A percentile compares a stretch with the other conserved stretches of the same genome.
Evolutionary conservation across 805 yeast genomes (phyloP).

Genomic region (Nakazawaea molendinolei): DNA sequence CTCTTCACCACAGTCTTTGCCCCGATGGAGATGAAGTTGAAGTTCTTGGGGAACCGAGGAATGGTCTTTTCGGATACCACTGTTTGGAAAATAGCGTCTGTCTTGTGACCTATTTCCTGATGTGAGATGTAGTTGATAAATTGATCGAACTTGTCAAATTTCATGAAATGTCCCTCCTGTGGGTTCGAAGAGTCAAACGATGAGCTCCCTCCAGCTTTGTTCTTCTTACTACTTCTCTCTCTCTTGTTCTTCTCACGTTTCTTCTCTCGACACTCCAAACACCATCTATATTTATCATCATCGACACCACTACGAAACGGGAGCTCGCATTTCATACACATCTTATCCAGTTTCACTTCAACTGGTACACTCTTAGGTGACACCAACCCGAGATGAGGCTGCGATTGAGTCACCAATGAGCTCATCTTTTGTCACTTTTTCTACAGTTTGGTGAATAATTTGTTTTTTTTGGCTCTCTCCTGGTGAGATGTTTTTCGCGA

Average conservation of each 20-base stretch:
- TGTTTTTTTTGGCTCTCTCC: no score
- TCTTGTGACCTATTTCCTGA: conserved; percentile 4
- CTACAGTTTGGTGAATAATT: no score
- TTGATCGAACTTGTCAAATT: conserved; percentile 2
- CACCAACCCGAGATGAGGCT: no score
- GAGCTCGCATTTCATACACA: conserved; percentile 8
- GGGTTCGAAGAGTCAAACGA: conserved; percentile 6
- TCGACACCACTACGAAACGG: conserved; percentile 7
- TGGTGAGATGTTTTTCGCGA: no score
- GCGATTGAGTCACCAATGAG: no score
- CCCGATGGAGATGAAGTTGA: conserved; percentile 11
- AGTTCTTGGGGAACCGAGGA: conserved; percentile 9
- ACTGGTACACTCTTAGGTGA: no score
- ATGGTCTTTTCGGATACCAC: conserved; percentile 5
- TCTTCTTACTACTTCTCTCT: conserved; percentile 9
- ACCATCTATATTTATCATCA: conserved; percentile 11
- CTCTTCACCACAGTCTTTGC: conserved; percentile 11
- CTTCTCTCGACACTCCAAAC: conserved; percentile 11
- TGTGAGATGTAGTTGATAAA: conserved; percentile 4
- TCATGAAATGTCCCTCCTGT: conserved; percentile 8
- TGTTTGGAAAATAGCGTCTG: conserved; percentile 10
- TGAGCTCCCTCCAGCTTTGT: conserved; percentile 1
- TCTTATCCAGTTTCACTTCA: conserved; percentile 1
- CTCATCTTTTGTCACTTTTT: no score
- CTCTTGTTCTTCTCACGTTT: conserved; percentile 10